Base-by-base conservation (phyloP, 768 basidiomycete species). In the Suillus occidentalis region DNA sequence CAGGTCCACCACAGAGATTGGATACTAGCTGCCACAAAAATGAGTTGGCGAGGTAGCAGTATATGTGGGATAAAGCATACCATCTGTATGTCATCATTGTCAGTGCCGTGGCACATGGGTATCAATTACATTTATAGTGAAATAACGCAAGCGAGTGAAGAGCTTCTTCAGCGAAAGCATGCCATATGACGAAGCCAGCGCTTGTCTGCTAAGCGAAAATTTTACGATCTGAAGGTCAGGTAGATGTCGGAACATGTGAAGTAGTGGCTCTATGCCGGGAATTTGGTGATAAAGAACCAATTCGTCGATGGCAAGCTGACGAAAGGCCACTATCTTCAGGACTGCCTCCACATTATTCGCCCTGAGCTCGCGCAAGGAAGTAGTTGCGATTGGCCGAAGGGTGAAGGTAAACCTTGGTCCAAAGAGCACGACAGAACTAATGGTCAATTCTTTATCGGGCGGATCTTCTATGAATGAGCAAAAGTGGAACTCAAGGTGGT, bases 401-500 rank as follows among this genome's bases (percentile, higher is more conserved):
- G 22, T 42, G 18, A 28, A 3, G 28, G 28, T 28, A n/a, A n/a
- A n/a, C n/a, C n/a, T n/a, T n/a, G n/a, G n/a, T n/a, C n/a, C n/a
- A n/a, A n/a, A n/a, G n/a, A n/a, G n/a, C n/a, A n/a, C 2, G 22
- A 59, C 57, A 6, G 25, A 7, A 25, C 57, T 39, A 42, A 28
- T 39, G 25, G 39, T 28, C 18, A 59, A 18, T 28, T 42, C 37
- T 25, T 7, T 52, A 6, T 65, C 62, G 4, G 57, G 55, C 12
- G 61, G 57, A 10, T 49, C 61, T 1, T 6, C 20, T 22, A 60
- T 10, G 61, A 72, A 67, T 0, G 1, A 0, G 56, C 71, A 71
- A 1, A 0, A 0, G 0, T 39, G 0, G 34, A 75, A 74, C 18
- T 56, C 45, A 2, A 74, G 66, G 9, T 59, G 25, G 50, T 72